Base-by-base conservation (phyloP, 371 early-diverging fungal genomes). In the Amoeboaphelidium protococcarum region DNA sequence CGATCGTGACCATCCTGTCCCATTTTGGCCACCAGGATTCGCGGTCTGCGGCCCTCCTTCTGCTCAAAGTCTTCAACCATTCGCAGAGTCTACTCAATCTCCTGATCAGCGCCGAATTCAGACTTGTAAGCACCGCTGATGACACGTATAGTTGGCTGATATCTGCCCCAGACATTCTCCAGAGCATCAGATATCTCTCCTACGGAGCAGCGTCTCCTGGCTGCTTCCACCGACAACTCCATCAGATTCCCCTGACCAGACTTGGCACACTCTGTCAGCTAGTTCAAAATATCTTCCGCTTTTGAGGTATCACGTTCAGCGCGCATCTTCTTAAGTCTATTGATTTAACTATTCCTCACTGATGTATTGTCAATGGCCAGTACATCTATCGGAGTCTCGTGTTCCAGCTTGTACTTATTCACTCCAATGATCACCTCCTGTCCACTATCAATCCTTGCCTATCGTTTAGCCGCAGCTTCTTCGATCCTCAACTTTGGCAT, bases 1-100 rank as follows among this genome's bases (percentile, higher is more conserved):
- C 82, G 71, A 51, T 82, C 82, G 49, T 83, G 84, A n/a, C 82
- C 82, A 57, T 82, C 82, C 61, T 82, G 84, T 41, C 82, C 84
- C 80, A 81, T 80, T 64, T 82, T 82, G 46, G 80, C 82, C 3
- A 83, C 78, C 16, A 82, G 62, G 50, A 82, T 59, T 60, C 82
- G 74, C 19, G 84, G 84, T 10, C 80, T 69, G 31, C 82, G 69
- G 53, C 83, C 83, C 41, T 77, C 67, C 24, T 59, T 66, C 47
- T 65, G 61, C 23, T 64, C 52, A 47, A 67, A 67, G 20, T 58
- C 55, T 47, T 75, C 69, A 10, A 74, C 67, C 53, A 66, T 49
- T 40, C 60, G 52, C n/a, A 78, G 53, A 2, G 80, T 76, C 2
- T 63, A 57, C 21, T 58, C 52, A 44, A 81, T 72, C 26, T 80